phyloP scores from a whole-genome alignment of 2,329 filamentous ascomycete genomes.

The Amylocarpus encephaloides region DNA sequence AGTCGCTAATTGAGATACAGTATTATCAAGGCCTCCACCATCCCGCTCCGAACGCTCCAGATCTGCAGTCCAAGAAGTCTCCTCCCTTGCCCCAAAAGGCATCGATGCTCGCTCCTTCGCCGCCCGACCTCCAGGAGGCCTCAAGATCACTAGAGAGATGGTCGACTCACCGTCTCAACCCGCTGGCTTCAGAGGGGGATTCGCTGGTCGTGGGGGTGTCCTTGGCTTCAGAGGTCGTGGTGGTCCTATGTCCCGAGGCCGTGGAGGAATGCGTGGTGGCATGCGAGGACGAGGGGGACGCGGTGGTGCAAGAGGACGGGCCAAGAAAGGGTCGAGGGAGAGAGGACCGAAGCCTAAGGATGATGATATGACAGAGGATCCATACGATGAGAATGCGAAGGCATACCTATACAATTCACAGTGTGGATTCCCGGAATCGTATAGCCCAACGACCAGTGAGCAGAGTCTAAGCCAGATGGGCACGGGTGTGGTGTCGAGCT shows the following conservation, averaged over 20 bases:
- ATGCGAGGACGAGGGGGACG: constrained; percentile 26
- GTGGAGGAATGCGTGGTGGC: constrained; percentile 11
- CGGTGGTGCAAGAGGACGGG: constrained; percentile 31
- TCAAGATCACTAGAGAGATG: constrained; percentile 18
- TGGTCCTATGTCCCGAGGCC: constrained; percentile 6
- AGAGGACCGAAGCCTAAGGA: constrained; percentile 5
- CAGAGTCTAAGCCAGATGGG: constrained; percentile 18
- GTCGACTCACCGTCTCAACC: neutral
- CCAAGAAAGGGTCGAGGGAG: constrained; percentile 3
- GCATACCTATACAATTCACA: constrained; percentile 20
- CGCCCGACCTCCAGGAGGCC: constrained; percentile 21
- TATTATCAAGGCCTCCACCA: neutral
- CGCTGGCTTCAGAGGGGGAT: neutral
- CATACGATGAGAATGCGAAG: constrained; percentile 21
- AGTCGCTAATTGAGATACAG: neutral
- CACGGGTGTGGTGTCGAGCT: constrained; percentile 22
- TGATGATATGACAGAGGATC: constrained; percentile 12
- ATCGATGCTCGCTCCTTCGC: constrained; percentile 31
- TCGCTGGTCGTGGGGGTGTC: no score
- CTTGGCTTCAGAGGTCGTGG: constrained; percentile 1
- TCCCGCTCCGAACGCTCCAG: constrained; percentile 19
- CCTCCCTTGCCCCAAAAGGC: constrained; percentile 24
- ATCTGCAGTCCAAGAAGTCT: constrained; percentile 25
- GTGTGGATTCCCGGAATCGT: constrained; percentile 22
- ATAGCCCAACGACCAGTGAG: constrained; percentile 23